phyloP scores from a whole-genome alignment of 164 flowering plant species.

The Vitis amurensis region DNA sequence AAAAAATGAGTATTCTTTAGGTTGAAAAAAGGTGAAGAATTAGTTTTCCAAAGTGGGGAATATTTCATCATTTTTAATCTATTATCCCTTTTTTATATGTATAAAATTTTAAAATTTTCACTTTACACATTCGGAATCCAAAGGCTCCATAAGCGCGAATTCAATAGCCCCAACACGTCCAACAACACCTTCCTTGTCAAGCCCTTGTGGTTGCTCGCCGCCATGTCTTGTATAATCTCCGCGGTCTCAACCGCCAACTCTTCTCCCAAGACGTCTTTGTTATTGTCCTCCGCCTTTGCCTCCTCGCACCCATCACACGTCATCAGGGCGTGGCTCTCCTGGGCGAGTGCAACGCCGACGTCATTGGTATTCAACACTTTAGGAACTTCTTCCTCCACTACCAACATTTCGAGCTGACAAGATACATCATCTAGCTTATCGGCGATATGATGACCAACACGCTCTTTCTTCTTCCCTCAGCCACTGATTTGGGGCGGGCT shows the following conservation, averaged over 20 bases:
- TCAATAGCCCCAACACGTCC: slow-evolving; percentile 74
- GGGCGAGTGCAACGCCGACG: no score
- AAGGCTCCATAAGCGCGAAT: slow-evolving; percentile 80
- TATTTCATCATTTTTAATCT: no score
- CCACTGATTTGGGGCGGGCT: background rate
- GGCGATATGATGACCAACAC: background rate
- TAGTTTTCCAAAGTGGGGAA: no score
- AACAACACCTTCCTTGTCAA: slow-evolving; percentile 73
- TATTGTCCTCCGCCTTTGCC: background rate
- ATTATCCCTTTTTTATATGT: no score
- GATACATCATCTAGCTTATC: slow-evolving; percentile 1
- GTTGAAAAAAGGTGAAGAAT: no score
- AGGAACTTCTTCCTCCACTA: background rate
- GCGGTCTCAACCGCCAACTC: background rate
- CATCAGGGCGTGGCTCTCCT: no score
- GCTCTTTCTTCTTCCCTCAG: slow-evolving; percentile 28
- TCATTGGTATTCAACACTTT: background rate
- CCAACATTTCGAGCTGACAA: slow-evolving; percentile 2
- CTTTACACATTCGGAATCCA: slow-evolving; percentile 65
- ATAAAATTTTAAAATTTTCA: background rate
- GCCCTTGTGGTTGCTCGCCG: slow-evolving; percentile 33
- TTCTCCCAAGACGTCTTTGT: background rate
- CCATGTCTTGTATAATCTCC: background rate
- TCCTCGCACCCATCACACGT: background rate
- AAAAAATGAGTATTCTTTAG: no score